Evolutionary conservation across 2,329 filamentous ascomycete species (phyloP), one percentile per base, ranked within the genome.

Genomic region (Calonectria crousiana): DNA sequence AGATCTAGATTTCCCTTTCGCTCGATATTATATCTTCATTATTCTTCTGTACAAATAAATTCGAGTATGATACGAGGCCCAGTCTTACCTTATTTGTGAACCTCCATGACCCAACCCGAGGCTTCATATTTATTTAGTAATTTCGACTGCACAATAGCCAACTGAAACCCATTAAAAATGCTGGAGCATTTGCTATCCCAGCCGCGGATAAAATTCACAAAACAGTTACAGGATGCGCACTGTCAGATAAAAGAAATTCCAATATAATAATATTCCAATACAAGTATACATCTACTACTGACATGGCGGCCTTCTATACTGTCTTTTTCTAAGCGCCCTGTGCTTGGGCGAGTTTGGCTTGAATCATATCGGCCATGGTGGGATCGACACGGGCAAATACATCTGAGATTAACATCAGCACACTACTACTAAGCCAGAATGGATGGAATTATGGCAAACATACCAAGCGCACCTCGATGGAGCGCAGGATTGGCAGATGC

Each of bases 381-480:
- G 52, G 26, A 13, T 67, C 44, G 11, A 72, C 64, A 5, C 69
- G 69, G 5, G 64, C 64, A 44, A 72, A 72, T 14, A 49, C 28
- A 20, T 52, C 64, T 62, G 6, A 14, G 3, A 34, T 4, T 6
- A 14, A 5, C 10, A 6, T 71, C 49, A 71, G 69, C 16, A 71
- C 28, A 18, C 9, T 2, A 47, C 5, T 4, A 16, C 11, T 5
- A 44, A 6, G 14, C 13, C 23, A 6, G 9, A 18, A 16, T 2
- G 2, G 6, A 8, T 2, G 9, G 1, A 10, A 16, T 23, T 10
- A 26, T 18, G 34, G 23, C 14, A 2, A 60, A 52, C 69, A 11
- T 60, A 72, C 70, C 53, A 34, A 72, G 70, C 4, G 65, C 70
- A 9, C 23, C 53, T 34, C 52, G 20, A 13, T 72, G 70, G 20